Base-by-base conservation (phyloP, 2,329 filamentous ascomycete species). In the Penicillium fuscoglaucum region DNA sequence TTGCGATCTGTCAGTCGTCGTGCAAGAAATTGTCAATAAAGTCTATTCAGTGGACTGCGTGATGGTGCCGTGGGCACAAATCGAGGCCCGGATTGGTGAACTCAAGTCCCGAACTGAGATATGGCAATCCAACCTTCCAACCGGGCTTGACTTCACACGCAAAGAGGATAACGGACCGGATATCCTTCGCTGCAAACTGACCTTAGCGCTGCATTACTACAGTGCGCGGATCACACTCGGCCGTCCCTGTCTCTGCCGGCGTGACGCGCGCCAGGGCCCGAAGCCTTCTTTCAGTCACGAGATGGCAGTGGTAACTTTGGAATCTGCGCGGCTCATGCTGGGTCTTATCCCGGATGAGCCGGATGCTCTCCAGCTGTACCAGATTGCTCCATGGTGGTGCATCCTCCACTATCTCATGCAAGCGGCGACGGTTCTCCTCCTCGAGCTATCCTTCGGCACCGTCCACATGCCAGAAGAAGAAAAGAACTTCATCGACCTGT, bases 361-460 rank as follows among this genome's bases (percentile, higher is more conserved):
- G 1, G 73, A 78, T 51, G 70, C 75, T 2, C 62, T 74, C 15
- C 72, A 73, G n/a, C 68, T 80, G 17, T 75, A 78, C 44, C 63
- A 71, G 21, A 64, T 78, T 6, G 71, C 72, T 10, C 76, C 76
- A 17, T 80, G 78, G 78, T 80, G 77, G 76, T 75, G 72, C 60
- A 71, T 79, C 28, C 67, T 80, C 40, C 78, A 80, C 57, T 77
- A 75, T 51, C 66, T 80, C 19, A 78, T 80, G 69, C 78, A 80
- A 63, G 70, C 77, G 2, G 68, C 71, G 3, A 78, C 76, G 3
- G 73, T 80, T 19, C 68, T 80, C 29, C 73, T 80, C 49, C 73
- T 80, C n/a, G 78, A 80, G 63, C 66, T 80, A 6, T 75, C 77
- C 13, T 79, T 79, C 49, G 73, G 74, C 24, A 71, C 68, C 46